Evolutionary conservation across 1,284 basidiomycete genomes (phyloP), one percentile per base, ranked within the genome.

Genomic region (Quambalaria eucalypti): DNA sequence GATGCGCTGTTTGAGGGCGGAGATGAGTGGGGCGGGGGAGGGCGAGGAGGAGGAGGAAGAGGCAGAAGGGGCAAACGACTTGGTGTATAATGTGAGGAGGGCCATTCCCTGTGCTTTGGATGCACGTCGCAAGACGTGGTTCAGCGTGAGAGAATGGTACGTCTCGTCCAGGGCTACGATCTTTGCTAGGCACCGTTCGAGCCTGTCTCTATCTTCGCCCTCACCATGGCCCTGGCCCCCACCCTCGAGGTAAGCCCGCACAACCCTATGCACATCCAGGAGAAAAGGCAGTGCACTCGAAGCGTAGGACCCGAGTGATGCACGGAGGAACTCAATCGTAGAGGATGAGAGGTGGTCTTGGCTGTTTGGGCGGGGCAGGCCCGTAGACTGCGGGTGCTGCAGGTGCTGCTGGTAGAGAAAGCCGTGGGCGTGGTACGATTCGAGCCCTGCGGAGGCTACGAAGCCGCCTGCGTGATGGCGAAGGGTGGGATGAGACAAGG

Each of bases 71-170:
- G 57, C 53, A 70, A 96, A 85, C 0, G 89, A 87, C 66, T 86
- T 87, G 10, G 86, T 80, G 76, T 87, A 92, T 3, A 99, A 80
- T 0, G 90, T 89, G 29, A 99, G 82, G 36, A 97, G 82, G 1
- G 93, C 95, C 6, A 90, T 85, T 0, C 95, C 93, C 76, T 99
- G 95, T 2, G 91, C 83, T 59, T 83, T 86, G 19, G 88, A 92
- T 19, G 93, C 90, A 16, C 95, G 81, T 28, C 87, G 80, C 2
- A 88, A 82, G 57, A 95, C 86, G 72, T 93, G 88, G 68, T 92
- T 96, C 44, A 96, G 82, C 0, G 87, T 86, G 80, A 88, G 87
- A 8, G 83, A 76, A 51, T 97, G 88, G 76, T 91, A 91, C 23
- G 87, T 79, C 10, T 81, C 78, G 68, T 97, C 92, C 26, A 93